These are phyloP conservation scores for Thuidium tamariscinum DNA, from an alignment of 225 moss, liverwort and hornwort genomes.

Conservation along the genomic window DNA sequence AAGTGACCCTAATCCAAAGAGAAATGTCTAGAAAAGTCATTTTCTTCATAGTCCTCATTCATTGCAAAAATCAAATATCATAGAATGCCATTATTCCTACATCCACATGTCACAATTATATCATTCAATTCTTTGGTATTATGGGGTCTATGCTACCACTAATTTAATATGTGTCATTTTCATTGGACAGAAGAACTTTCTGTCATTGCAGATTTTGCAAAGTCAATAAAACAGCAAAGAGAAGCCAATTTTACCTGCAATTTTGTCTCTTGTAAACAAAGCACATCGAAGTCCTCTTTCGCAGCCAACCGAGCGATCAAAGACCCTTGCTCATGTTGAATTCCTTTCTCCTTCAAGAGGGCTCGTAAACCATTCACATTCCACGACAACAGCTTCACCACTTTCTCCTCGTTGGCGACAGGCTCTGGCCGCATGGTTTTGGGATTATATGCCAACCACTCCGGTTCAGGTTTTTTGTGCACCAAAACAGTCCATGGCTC, in stretches of 20 bases:
- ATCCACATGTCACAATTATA: neutral
- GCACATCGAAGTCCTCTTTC: conserved; percentile 47
- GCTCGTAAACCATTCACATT: conserved; percentile 94
- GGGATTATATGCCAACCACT: conserved; percentile 79
- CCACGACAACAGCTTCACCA: conserved; percentile 79
- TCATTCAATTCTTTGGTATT: neutral
- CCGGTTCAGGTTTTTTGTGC: conserved; percentile 56
- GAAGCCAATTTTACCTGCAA: conserved; percentile 42
- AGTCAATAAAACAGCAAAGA: neutral
- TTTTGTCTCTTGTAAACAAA: conserved; percentile 81
- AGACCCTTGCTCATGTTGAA: conserved; percentile 48
- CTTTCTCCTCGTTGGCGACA: conserved; percentile 15
- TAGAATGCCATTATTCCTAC: neutral
- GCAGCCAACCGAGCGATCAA: conserved; percentile 55
- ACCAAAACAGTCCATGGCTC: conserved; percentile 67
- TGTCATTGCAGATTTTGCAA: too few relatives aligned
- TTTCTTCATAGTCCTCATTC: neutral
- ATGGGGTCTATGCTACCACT: neutral
- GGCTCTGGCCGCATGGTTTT: conserved; percentile 55
- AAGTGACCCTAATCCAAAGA: neutral
- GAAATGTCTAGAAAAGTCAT: neutral
- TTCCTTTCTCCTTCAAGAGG: conserved; percentile 69
- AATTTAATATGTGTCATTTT: neutral
- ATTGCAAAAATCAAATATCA: neutral
- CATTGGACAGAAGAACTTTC: neutral